Evolutionary conservation across 768 basidiomycete genomes (phyloP), one percentile per base, ranked within the genome.

Genomic region (Mycena epipterygia): DNA sequence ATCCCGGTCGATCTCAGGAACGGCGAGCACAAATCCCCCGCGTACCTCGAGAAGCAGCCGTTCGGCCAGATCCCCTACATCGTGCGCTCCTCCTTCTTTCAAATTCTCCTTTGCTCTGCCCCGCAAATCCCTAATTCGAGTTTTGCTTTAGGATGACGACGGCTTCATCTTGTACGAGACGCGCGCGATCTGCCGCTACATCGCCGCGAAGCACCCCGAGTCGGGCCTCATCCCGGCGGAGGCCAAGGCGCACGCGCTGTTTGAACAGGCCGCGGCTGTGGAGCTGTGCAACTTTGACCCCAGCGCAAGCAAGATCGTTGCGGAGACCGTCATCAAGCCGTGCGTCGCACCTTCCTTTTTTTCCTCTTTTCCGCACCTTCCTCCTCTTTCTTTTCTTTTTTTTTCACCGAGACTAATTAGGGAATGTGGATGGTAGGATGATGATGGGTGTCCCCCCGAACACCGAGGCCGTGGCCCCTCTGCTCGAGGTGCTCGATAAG

Each of bases 241-340:
- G 21, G 25, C 23, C 32, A 25, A 64, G 32, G 49, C 48, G 62
- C 27, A 39, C 49, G 62, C 62, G n/a, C 21, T 64, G 13, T 52
- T 64, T 25, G 62, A 64, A 27, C 62, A 64, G 44, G 62, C 62
- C n/a, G 62, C 62, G 5, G 14, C 62, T 7, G 35, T 33, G 3
- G 62, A 64, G 48, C 21, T 53, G 35, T n/a, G 33, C 71, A 85
- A 90, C 75, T 93, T 92, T 68, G 84, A 92, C 59, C 77, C 84
- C 0, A 82, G 76, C 65, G 90, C 86, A 0, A 60, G 75, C 19
- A 79, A 77, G 3, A 78, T 89, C 8, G 80, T 84, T 9, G 68
- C 60, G 5, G 90, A 93, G 77, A 25, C 25, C 8, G 84, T 83
- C 70, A 74, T 86, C 70, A 88, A 89, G 70, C 78, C 77, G 89